phyloP scores from a whole-genome alignment of 306 rosid species.

The Vigna trinervia region DNA sequence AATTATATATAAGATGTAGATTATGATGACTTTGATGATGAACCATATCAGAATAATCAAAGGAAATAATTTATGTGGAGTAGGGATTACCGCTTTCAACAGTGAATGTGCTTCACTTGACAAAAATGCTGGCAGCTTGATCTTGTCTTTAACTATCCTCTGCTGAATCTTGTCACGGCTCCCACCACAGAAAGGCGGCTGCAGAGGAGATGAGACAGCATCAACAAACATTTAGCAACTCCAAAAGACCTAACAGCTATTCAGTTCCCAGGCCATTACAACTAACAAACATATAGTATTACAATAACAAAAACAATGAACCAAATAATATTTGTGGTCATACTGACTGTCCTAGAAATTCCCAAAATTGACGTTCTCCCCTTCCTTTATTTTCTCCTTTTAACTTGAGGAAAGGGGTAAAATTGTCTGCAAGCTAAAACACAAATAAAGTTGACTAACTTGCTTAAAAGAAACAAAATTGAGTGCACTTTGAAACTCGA shows the following conservation, averaged over 20 bases:
- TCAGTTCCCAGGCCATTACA: background rate
- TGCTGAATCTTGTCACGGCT: conserved; percentile 84
- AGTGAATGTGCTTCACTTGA: conserved; percentile 94
- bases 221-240: conserved; percentile 29
- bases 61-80: conserved; percentile 22
- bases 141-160: conserved; percentile 89
- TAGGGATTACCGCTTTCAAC: conserved; percentile 75
- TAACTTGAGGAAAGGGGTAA: too few species aligned
- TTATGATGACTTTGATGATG: background rate
- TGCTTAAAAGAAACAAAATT: too few species aligned
- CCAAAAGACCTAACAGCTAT: background rate
- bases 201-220: conserved; percentile 48
- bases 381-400: too few species aligned
- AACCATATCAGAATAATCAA: background rate
- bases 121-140: conserved; percentile 87
- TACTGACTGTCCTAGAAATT: too few species aligned
- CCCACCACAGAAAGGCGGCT: conserved; percentile 97
- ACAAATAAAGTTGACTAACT: background rate
- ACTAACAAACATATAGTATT: background rate
- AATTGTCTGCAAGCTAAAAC: background rate
- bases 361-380: background rate
- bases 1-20: conserved; percentile 5
- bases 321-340: too few species aligned
- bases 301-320: too few species aligned
- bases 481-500: too few species aligned